phyloP scores from a whole-genome alignment of 148 eudicot genomes.

The Drosera capensis region DNA sequence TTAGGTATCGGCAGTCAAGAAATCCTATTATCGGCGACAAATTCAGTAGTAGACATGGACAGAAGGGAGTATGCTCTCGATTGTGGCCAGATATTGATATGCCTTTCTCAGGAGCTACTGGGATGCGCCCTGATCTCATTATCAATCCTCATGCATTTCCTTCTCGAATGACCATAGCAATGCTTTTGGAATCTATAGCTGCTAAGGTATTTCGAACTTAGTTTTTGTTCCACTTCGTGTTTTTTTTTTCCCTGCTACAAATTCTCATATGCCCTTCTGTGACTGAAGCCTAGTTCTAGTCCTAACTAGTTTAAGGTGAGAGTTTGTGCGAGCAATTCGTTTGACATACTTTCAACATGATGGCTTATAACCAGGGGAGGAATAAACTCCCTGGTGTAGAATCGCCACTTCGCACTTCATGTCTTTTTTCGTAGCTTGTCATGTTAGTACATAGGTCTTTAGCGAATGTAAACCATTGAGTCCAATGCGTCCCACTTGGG shows the following conservation, averaged over 20 bases:
- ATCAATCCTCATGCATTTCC: slow-evolving; percentile 98
- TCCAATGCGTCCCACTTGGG: too few relatives aligned
- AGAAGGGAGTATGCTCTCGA: slow-evolving; percentile 96
- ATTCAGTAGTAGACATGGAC: slow-evolving; percentile 98
- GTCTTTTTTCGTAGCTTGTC: too few relatives aligned
- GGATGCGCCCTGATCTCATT: slow-evolving; percentile 97
- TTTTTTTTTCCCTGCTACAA: neutral
- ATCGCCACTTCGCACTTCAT: too few relatives aligned
- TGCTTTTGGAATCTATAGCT: slow-evolving; percentile 97
- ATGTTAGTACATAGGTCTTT: too few relatives aligned
- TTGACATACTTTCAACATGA: too few relatives aligned
- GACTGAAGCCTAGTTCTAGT: neutral
- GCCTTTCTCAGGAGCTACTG: slow-evolving; percentile 84
- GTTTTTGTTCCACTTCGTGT: slow-evolving; percentile 2
- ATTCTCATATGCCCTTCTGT: neutral
- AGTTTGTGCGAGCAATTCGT: too few relatives aligned
- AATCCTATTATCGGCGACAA: slow-evolving; percentile 95
- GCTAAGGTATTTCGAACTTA: slow-evolving; percentile 49
- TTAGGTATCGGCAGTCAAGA: slow-evolving; percentile 69
- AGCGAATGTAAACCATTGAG: too few relatives aligned
- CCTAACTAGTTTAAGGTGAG: too few relatives aligned
- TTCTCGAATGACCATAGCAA: slow-evolving; percentile 94
- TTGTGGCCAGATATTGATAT: slow-evolving; percentile 85
- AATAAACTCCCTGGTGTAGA: too few relatives aligned
- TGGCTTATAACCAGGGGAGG: too few relatives aligned